Evolutionary conservation across 257 asterid species (phyloP).

Genomic region (Solanum virginianum): DNA sequence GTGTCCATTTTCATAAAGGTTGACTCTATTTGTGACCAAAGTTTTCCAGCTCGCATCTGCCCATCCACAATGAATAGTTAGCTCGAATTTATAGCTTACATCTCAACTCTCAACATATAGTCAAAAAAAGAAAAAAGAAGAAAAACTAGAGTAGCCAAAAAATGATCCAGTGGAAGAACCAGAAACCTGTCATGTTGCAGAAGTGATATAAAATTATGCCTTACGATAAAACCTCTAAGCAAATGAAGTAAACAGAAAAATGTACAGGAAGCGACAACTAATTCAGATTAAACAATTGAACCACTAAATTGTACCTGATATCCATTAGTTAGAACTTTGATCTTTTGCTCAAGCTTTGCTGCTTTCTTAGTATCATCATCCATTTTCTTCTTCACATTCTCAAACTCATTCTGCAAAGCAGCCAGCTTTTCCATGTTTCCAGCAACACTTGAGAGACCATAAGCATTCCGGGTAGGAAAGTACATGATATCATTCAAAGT

Average conservation of each 20-base stretch:
- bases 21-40: conserved; percentile 66
- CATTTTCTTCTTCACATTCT: conserved; percentile 56
- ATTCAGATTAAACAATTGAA: neutral
- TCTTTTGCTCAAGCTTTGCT: conserved; percentile 66
- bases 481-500: conserved; percentile 76
- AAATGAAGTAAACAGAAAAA: neutral
- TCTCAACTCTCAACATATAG: neutral
- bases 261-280: neutral
- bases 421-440: conserved; percentile 65
- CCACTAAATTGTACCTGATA: conserved; percentile 45
- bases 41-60: conserved; percentile 68
- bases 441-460: conserved; percentile 86
- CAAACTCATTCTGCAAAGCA: conserved; percentile 75
- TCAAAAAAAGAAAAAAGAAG: neutral
- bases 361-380: conserved; percentile 87
- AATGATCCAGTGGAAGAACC: neutral
- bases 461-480: conserved; percentile 72
- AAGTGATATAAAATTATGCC: neutral
- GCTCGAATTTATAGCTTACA: neutral
- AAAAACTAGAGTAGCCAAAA: neutral
- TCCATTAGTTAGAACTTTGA: conserved; percentile 81
- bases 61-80: neutral
- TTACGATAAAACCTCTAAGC: neutral
- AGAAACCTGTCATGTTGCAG: neutral
- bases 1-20: conserved; percentile 76